phyloP scores from a whole-genome alignment of 257 asterid genomes.

The Capsicum rhomboideum region DNA sequence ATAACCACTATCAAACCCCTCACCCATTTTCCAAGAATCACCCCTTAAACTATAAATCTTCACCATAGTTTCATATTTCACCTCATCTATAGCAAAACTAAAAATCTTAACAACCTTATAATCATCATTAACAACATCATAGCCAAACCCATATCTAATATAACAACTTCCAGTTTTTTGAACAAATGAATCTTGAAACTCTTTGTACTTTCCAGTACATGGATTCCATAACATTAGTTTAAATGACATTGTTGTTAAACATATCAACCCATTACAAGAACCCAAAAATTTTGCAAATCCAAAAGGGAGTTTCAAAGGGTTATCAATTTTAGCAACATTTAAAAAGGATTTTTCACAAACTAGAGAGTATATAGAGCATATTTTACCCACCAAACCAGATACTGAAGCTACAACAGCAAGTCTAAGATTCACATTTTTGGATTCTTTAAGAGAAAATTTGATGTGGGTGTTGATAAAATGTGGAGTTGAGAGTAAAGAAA shows the following conservation, averaged over 20 bases:
- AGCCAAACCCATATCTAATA: no score
- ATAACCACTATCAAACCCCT: not conserved
- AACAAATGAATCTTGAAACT: slow-evolving; percentile 26
- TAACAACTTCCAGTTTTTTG: no score
- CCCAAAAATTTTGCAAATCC: slow-evolving; percentile 23
- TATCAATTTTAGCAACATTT: slow-evolving; percentile 1
- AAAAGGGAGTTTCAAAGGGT: not conserved
- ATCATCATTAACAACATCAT: no score
- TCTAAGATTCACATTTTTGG: not conserved
- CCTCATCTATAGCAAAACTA: no score
- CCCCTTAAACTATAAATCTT: slow-evolving; percentile 18
- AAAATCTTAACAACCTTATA: no score
- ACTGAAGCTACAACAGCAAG: not conserved
- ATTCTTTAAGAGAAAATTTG: not conserved
- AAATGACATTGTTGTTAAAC: slow-evolving; percentile 14
- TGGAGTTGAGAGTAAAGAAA: slow-evolving; percentile 24
- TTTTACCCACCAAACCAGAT: slow-evolving; percentile 7
- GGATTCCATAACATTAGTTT: slow-evolving; percentile 45
- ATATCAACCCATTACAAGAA: slow-evolving; percentile 49
- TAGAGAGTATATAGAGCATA: slow-evolving; percentile 23
- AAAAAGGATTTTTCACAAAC: no score
- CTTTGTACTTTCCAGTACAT: slow-evolving; percentile 22
- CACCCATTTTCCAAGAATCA: slow-evolving; percentile 18
- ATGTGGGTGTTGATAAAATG: slow-evolving; percentile 31
- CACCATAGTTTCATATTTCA: not conserved